A percentile compares a stretch with the other conserved stretches of the same genome.
These are phyloP conservation scores for Sporopachydermia quercuum DNA, from an alignment of 805 yeast genomes.

Conservation along the genomic window DNA sequence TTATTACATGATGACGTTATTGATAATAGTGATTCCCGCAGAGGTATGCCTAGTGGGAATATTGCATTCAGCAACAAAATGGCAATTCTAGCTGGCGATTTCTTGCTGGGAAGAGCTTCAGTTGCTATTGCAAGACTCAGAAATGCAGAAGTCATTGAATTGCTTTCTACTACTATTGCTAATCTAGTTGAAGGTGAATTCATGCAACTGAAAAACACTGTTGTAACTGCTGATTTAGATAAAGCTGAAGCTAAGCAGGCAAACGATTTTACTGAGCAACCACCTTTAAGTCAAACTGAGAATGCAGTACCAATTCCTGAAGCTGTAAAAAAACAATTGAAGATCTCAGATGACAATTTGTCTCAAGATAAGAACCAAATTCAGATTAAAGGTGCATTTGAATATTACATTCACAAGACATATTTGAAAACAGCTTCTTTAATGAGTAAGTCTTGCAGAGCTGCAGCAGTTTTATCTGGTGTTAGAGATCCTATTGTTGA, in stretches of 20 bases:
- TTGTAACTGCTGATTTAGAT: conserved; percentile 46
- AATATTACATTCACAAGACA: conserved; percentile 88
- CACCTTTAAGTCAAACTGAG: conserved; percentile 14
- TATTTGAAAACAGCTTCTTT: conserved; percentile 89
- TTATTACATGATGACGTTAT: conserved; percentile 93
- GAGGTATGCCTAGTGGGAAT: conserved; percentile 87
- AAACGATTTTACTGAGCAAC: not conserved
- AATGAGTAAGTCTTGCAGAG: conserved; percentile 85
- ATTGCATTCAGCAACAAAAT: conserved; percentile 90
- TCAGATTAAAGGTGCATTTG: conserved; percentile 75
- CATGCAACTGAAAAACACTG: conserved; percentile 94
- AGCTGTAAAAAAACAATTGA: not conserved
- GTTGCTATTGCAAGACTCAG: conserved; percentile 86
- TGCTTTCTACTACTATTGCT: conserved; percentile 90
- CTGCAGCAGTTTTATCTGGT: conserved; percentile 87
- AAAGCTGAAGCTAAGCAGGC: conserved; percentile 25
- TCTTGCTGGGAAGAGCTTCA: conserved; percentile 87
- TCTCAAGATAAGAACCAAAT: conserved; percentile 40
- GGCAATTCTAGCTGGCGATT: conserved; percentile 97
- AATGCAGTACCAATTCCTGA: conserved; percentile 15
- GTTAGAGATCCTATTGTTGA: conserved; percentile 65
- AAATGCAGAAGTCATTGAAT: conserved; percentile 94
- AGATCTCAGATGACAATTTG: conserved; percentile 12
- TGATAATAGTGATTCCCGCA: conserved; percentile 73
- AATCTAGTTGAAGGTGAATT: conserved; percentile 96